Base-by-base conservation (phyloP, 2,329 filamentous ascomycete genomes). In the Achaetomium macrosporum region DNA sequence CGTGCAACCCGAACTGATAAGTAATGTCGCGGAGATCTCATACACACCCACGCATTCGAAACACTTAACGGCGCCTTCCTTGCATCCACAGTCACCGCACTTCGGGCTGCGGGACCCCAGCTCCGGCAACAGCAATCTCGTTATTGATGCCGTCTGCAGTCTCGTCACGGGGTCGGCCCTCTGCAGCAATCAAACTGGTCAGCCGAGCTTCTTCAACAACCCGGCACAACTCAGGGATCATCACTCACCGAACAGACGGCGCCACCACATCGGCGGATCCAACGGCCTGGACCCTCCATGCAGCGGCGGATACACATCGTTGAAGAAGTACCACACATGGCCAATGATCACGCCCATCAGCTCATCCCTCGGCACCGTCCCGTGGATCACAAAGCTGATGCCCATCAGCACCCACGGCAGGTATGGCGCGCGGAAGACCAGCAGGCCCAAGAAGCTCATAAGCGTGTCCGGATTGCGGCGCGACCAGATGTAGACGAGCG, bases 301-400 rank as follows among this genome's bases (percentile, higher is more conserved):
- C 41, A 96, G 79, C 3, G 90, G 88, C 3, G 93, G 93, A 69
- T 96, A 99, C 15, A 99, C 91, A 68, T 99, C 93, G 55, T 85
- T 88, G 70, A 97, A 96, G 73, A 96, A 99, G 70, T 97, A 99
- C 87, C 91, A 97, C 39, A 97, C 79, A 71, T 99, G 93, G 10
- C 93, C 93, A 37, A 97, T 91, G 10, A 93, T 83, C 15, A 96
- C 90, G 4, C 93, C 93, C 74, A 95, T 90, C 58, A 99, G 87
- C 74, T 99, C 93, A 68, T 97, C 93, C 71, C 95, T 95, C 4
- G 93, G 93, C 40, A 97, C 78, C 5, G 81, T 87, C 7, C 89
- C 89, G 67, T 97, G 90, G 67, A 97, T 79, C n/a, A 96, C 78
- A 42, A 97, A 76, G 65, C 88, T 95, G 71, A 99, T 95, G 0